phyloP scores from a whole-genome alignment of 2,329 filamentous ascomycete genomes.

The Laburnicola sp. region DNA sequence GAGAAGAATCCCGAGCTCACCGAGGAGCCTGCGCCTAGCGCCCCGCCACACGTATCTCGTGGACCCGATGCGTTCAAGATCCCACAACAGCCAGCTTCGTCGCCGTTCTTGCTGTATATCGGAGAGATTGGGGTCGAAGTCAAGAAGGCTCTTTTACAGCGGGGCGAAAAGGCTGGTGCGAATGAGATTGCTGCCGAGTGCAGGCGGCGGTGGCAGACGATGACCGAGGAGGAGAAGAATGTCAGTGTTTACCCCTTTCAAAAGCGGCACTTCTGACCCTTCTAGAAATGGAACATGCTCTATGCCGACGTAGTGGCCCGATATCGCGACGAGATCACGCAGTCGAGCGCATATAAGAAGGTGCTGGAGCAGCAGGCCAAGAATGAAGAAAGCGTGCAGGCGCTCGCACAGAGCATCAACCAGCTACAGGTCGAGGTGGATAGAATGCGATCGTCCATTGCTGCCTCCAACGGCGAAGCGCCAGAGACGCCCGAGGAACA shows the following conservation, averaged over 20 bases:
- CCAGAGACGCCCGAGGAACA: constrained; percentile 20
- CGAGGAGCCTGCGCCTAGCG: constrained; percentile 16
- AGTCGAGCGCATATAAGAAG: constrained; percentile 42
- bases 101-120: constrained; percentile 47
- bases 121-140: constrained; percentile 46
- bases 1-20: constrained; percentile 21
- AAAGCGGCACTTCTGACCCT: constrained; percentile 15
- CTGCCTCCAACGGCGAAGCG: constrained; percentile 27
- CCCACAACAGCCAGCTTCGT: constrained; percentile 45
- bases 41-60: constrained; percentile 20
- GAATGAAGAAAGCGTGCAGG: constrained; percentile 46
- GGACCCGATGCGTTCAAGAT: constrained; percentile 40
- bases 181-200: constrained; percentile 49
- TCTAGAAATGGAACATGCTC: constrained; percentile 47
- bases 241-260: constrained; percentile 14
- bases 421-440: constrained; percentile 47
- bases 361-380: constrained; percentile 44
- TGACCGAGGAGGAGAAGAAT: constrained; percentile 45
- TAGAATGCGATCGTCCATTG: constrained; percentile 41
- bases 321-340: constrained; percentile 45
- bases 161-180: constrained; percentile 43
- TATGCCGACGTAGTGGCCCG: constrained; percentile 46
- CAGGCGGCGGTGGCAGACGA: constrained; percentile 44
- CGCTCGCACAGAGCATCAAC: constrained; percentile 46
- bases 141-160: constrained; percentile 41